Conservation (phyloP, 2,329 filamentous ascomycete species). For the Fusarium avenaceum region DNA sequence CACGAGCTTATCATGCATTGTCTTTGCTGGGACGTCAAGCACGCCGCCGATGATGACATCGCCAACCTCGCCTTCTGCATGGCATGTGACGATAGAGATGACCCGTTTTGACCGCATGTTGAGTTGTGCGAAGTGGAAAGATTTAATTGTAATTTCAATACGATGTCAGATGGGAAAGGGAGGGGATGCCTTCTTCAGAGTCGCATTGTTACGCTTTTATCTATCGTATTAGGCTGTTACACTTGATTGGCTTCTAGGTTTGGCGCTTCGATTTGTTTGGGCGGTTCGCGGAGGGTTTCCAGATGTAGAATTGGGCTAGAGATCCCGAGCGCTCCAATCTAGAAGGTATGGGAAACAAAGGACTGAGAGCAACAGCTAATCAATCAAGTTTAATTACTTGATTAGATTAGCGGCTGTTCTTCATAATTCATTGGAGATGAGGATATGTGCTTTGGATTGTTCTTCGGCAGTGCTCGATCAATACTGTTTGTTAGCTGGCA, state of each 20-base stretch:
- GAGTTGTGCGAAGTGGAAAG: not conserved
- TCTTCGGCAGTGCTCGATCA: too few relatives aligned
- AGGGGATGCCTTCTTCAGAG: fast-evolving
- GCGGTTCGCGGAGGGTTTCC: conserved; percentile 20
- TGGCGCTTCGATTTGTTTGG: conserved; percentile 1
- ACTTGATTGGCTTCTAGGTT: conserved; percentile 3
- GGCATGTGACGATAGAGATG: conserved; percentile 53
- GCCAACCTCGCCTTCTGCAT: conserved; percentile 60
- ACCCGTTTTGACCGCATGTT: conserved; percentile 36
- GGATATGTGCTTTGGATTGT: too few relatives aligned
- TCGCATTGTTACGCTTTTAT: conserved; percentile 12
- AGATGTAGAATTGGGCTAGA: conserved; percentile 15
- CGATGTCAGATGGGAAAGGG: not conserved
- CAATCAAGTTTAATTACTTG: too few relatives aligned
- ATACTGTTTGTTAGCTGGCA: too few relatives aligned
- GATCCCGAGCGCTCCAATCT: conserved; percentile 14
- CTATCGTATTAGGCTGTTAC: not conserved
- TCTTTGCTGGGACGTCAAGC: conserved; percentile 58
- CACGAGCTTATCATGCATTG: conserved; percentile 63
- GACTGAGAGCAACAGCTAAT: not conserved
- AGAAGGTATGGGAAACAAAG: not conserved
- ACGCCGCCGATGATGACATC: conserved; percentile 65
- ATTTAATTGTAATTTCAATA: not conserved
- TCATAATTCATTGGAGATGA: too few relatives aligned
- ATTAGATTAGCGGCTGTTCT: too few relatives aligned